Evolutionary conservation across 1,284 basidiomycete genomes (phyloP).

Genomic region (Stereum hirsutum): DNA sequence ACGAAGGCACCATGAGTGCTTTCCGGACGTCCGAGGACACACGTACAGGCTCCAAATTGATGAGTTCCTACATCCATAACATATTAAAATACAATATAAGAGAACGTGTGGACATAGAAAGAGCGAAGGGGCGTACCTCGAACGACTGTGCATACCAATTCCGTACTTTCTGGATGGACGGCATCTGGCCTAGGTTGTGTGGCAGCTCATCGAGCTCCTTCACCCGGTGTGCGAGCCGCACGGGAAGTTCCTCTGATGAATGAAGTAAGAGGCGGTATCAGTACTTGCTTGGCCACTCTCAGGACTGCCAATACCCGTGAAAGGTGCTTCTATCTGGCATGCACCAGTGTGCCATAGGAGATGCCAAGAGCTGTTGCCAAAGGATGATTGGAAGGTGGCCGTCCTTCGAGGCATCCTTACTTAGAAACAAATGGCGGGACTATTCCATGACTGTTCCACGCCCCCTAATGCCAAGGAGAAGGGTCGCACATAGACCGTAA

Average conservation of each 20-base stretch:
- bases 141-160: constrained; percentile 99
- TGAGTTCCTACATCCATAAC: constrained; percentile 60
- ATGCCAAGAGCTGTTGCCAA: too few species aligned
- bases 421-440: too few species aligned
- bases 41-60: constrained; percentile 72
- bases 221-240: constrained; percentile 91
- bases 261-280: neutral
- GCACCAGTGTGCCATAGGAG: too few species aligned
- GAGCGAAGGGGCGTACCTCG: constrained; percentile 54
- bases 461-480: too few species aligned
- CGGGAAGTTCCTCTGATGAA: constrained; percentile 77
- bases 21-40: constrained; percentile 63
- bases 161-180: constrained; percentile 91
- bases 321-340: too few species aligned
- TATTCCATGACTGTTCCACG: too few species aligned
- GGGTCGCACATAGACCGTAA: too few species aligned
- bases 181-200: constrained; percentile 87
- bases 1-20: constrained; percentile 47
- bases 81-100: constrained; percentile 5
- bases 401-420: too few species aligned
- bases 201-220: constrained; percentile 96
- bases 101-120: neutral
- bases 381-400: too few species aligned
- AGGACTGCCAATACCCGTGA: too few species aligned
- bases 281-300: neutral